phyloP scores from a whole-genome alignment of 2,329 filamentous ascomycete genomes.

The Chaetomium sp. region DNA sequence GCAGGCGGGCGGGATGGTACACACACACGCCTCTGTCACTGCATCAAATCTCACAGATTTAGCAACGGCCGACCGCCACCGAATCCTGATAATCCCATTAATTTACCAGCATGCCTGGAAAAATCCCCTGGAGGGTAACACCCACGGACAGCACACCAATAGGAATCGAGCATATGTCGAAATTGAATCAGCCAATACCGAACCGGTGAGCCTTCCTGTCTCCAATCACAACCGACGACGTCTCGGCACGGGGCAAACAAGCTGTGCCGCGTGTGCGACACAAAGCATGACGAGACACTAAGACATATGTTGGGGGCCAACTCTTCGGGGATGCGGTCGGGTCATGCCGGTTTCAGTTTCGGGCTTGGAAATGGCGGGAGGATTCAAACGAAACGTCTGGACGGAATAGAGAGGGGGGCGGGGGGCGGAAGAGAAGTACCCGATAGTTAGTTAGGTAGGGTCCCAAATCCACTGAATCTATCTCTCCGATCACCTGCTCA shows the following conservation, averaged over 20 bases:
- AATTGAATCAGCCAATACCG: slow-evolving; percentile 13
- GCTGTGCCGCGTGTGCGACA: neutral
- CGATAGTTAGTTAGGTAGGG: neutral
- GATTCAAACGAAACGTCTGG: neutral
- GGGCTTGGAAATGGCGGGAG: neutral
- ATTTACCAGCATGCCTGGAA: neutral
- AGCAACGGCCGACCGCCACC: neutral
- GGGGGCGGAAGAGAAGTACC: neutral
- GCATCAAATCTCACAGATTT: neutral
- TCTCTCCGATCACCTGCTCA: neutral
- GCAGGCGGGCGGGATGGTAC: neutral
- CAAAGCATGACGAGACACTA: neutral
- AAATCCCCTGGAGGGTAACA: slow-evolving; percentile 7
- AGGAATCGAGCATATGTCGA: neutral
- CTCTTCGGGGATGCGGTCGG: neutral
- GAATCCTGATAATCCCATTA: neutral
- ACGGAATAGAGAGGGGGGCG: neutral
- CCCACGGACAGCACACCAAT: slow-evolving; percentile 5
- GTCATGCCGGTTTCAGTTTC: neutral
- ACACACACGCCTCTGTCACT: neutral
- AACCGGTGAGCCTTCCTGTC: slow-evolving; percentile 12
- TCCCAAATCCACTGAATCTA: neutral
- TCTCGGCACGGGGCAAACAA: neutral
- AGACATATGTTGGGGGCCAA: neutral
- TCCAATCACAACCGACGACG: slow-evolving; percentile 7